Conservation (phyloP, 495 filamentous ascomycete species). For the Aspergillus funiculosus region DNA sequence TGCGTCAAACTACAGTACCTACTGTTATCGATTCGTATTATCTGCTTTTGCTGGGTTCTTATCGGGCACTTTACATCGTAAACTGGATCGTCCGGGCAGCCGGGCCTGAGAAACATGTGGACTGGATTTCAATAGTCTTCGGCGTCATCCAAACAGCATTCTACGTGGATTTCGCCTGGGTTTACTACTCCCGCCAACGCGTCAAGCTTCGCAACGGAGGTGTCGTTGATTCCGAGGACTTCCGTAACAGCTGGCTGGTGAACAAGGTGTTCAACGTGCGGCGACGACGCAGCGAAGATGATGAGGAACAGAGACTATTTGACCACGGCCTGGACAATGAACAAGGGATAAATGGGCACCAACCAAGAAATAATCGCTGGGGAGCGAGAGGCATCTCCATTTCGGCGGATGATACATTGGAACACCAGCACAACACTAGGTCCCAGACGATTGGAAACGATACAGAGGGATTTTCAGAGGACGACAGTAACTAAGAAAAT, state of each 20-base stretch:
- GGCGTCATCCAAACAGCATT: constrained; percentile 86
- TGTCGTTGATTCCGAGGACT: constrained; percentile 88
- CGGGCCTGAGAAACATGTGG: constrained; percentile 52
- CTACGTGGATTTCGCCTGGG: constrained; percentile 94
- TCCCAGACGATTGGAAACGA: constrained; percentile 9
- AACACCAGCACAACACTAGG: constrained; percentile 36
- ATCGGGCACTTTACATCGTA: constrained; percentile 83
- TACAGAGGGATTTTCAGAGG: constrained; percentile 24
- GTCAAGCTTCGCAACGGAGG: constrained; percentile 91
- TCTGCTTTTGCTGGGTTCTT: constrained; percentile 79
- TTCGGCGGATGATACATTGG: constrained; percentile 69
- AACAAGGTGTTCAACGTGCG: constrained; percentile 43
- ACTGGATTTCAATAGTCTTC: constrained; percentile 72
- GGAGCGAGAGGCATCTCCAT: constrained; percentile 73
- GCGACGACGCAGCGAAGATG: constrained; percentile 25
- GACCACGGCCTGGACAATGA: constrained; percentile 31
- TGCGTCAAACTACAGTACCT: constrained; percentile 89
- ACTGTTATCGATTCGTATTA: constrained; percentile 97
- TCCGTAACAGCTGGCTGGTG: constrained; percentile 71
- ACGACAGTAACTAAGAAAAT: constrained; percentile 17
- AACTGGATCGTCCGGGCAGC: constrained; percentile 79
- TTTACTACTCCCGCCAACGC: constrained; percentile 87
- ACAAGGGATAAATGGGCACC: constrained; percentile 20
- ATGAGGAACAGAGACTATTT: constrained; percentile 38
- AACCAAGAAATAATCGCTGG: constrained; percentile 53